Percentiles rank a stretch among this genome's conserved stretches.
phyloP scores from a whole-genome alignment of 2,329 filamentous ascomycete species.

The Claviceps monticola region DNA sequence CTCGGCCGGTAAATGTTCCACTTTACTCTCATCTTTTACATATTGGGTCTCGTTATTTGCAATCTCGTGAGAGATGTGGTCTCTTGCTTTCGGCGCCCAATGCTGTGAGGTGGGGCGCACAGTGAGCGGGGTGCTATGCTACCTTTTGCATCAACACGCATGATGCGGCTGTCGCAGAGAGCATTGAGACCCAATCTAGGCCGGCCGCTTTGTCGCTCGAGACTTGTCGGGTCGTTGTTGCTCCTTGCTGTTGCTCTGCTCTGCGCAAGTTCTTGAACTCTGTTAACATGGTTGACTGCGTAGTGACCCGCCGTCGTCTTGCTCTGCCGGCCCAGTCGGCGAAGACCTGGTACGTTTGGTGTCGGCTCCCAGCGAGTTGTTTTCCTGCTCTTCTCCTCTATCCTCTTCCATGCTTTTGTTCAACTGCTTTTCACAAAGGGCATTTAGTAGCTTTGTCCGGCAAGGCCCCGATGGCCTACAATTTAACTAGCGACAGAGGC shows the following conservation, averaged over 20 bases:
- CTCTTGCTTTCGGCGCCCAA: conserved; percentile 12
- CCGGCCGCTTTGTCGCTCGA: neutral
- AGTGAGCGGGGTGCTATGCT: conserved; percentile 21
- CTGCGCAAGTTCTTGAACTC: neutral
- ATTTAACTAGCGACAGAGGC: neutral
- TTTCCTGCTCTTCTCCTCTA: neutral
- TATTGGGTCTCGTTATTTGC: neutral
- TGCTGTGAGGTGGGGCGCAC: conserved; percentile 22
- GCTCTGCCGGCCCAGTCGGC: conserved; percentile 91
- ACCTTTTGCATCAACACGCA: conserved; percentile 3
- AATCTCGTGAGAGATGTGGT: conserved; percentile 10
- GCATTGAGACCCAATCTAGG: too few relatives aligned
- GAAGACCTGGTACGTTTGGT: conserved; percentile 79
- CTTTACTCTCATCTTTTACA: conserved; percentile 6
- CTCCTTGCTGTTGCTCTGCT: neutral
- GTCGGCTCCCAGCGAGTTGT: neutral
- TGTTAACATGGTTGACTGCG: conserved; percentile 12
- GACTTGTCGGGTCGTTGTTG: neutral
- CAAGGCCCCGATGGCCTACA: neutral
- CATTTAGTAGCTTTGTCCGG: neutral
- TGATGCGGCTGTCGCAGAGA: conserved; percentile 5
- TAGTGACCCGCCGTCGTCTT: conserved; percentile 96
- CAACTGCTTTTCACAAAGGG: neutral
- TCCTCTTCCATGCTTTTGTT: neutral
- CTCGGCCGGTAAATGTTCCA: conserved; percentile 60